Evolutionary conservation across 306 rosid genomes (phyloP).

Genomic region (Adenanthera pavonina): DNA sequence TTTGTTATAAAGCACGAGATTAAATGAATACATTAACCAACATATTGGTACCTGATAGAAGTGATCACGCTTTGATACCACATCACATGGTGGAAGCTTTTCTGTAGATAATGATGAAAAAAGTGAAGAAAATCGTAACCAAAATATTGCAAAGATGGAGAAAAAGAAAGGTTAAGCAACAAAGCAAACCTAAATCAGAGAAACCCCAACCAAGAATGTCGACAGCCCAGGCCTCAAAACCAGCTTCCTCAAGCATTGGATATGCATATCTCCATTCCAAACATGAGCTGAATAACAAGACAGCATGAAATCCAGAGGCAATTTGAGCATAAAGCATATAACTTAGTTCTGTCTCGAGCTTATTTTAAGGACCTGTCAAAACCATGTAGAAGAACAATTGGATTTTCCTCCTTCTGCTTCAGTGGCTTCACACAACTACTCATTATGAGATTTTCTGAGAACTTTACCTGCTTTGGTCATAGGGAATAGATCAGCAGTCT

Average conservation of each 20-base stretch:
- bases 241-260: constrained; percentile 87
- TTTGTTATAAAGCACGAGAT: constrained; percentile 11
- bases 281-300: constrained; percentile 85
- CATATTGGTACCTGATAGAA: constrained; percentile 71
- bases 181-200: constrained; percentile 83
- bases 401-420: constrained; percentile 60
- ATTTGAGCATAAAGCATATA: constrained; percentile 24
- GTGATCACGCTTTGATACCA: constrained; percentile 79
- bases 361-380: constrained; percentile 76
- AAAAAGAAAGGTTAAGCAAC: constrained; percentile 20
- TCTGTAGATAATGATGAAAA: constrained; percentile 52
- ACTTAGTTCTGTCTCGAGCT: constrained; percentile 26
- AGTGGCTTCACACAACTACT: constrained; percentile 87
- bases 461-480: constrained; percentile 59
- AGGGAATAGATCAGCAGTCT: constrained; percentile 26
- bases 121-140: constrained; percentile 7
- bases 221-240: constrained; percentile 89
- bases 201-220: constrained; percentile 99
- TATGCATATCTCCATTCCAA: constrained; percentile 91
- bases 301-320: constrained; percentile 42
- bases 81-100: constrained; percentile 76
- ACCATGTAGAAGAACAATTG: constrained; percentile 90
- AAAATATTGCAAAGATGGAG: constrained; percentile 6
- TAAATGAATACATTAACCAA: constrained; percentile 10
- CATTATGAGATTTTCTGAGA: constrained; percentile 66